Evolutionary conservation across 1,284 basidiomycete genomes (phyloP).

Genomic region (Cutaneotrichosporon cutaneum): DNA sequence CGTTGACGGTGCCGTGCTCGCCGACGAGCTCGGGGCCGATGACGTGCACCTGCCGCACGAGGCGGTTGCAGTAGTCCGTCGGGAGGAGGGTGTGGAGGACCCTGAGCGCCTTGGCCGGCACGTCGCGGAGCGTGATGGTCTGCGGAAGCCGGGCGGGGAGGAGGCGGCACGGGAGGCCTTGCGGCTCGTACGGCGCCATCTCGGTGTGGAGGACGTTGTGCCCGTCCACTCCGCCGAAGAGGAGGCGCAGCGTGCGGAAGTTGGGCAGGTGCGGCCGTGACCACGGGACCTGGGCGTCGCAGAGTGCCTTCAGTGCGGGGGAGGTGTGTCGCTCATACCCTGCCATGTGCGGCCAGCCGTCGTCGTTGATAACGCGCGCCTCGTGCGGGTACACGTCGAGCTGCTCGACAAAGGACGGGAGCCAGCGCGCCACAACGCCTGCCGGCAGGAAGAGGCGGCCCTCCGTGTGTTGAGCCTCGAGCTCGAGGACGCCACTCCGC

Average conservation of each 20-base stretch:
- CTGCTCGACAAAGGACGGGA: not conserved
- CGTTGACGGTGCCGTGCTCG: slow-evolving; percentile 5
- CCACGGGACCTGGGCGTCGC: no score
- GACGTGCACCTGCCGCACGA: slow-evolving; percentile 5
- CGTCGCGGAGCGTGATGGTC: not conserved
- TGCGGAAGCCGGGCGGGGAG: not conserved
- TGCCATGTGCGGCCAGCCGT: not conserved
- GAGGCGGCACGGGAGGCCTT: not conserved
- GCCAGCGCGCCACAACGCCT: not conserved
- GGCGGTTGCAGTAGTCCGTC: not conserved
- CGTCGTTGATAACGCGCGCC: no score
- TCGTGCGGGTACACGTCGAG: slow-evolving; percentile 8
- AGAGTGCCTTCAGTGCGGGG: not conserved
- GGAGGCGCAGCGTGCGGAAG: slow-evolving; percentile 4
- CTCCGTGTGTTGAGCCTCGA: not conserved
- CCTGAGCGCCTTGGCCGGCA: not conserved
- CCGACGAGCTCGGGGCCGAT: not conserved
- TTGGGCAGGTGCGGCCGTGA: not conserved
- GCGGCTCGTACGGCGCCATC: not conserved
- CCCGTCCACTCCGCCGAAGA: not conserved
- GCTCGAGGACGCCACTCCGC: not conserved
- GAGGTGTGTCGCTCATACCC: not conserved
- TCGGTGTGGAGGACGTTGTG: slow-evolving; percentile 4
- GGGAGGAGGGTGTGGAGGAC: not conserved
- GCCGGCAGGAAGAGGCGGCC: not conserved